Evolutionary conservation across 2,329 filamentous ascomycete genomes (phyloP).

Genomic region (Penicillium italicum): DNA sequence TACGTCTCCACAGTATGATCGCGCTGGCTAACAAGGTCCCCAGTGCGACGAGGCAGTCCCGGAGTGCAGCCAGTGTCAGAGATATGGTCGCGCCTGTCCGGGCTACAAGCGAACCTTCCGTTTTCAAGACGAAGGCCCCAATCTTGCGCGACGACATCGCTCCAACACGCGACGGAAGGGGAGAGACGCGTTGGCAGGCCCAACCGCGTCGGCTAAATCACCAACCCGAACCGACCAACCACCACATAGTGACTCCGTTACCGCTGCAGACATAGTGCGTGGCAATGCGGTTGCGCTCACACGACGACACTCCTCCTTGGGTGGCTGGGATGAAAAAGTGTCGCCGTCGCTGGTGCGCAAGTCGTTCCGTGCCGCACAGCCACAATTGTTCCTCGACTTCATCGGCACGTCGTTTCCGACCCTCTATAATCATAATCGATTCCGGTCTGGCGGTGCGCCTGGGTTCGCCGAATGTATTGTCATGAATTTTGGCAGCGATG

Average conservation of each 20-base stretch:
- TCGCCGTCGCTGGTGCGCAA: constrained; percentile 24
- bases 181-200: constrained; percentile 2
- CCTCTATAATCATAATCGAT: constrained; percentile 28
- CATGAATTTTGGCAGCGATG: constrained; percentile 21
- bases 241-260: neutral
- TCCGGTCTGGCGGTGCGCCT: constrained; percentile 21
- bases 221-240: neutral
- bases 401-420: constrained; percentile 29
- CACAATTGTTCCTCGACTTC: constrained; percentile 24
- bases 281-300: constrained; percentile 27
- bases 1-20: neutral
- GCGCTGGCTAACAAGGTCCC: neutral
- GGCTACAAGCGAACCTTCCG: constrained; percentile 35
- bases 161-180: constrained; percentile 11
- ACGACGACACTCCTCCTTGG: constrained; percentile 17
- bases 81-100: constrained; percentile 37
- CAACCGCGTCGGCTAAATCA: constrained; percentile 1
- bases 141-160: constrained; percentile 31
- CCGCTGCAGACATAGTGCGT: constrained; percentile 19
- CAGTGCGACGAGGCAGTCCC: constrained; percentile 48
- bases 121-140: constrained; percentile 40
- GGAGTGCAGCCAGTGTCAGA: constrained; percentile 36
- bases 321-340: constrained; percentile 21
- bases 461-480: constrained; percentile 26
- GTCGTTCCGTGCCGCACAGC: constrained; percentile 20